phyloP scores from a whole-genome alignment of 345 rosid genomes.

The Linum lewisii region DNA sequence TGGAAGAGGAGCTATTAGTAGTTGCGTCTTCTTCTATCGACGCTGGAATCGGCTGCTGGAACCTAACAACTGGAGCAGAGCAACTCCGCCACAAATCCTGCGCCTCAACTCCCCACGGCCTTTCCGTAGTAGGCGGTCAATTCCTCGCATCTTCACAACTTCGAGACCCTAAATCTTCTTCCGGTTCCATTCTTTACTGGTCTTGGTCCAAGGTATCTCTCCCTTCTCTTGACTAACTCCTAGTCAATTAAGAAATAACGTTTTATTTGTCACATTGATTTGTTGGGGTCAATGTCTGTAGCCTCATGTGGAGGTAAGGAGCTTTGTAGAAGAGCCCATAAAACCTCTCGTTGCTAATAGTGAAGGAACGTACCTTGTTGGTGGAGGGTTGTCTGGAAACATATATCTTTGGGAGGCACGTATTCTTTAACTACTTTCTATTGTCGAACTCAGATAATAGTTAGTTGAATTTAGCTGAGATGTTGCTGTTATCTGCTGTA shows the following conservation, averaged over 20 bases:
- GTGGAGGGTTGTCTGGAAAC: conserved; percentile 68
- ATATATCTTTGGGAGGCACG: conserved; percentile 78
- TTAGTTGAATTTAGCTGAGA: not conserved
- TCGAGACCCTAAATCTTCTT: conserved; percentile 38
- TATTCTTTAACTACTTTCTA: not conserved
- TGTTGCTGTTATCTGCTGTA: conserved; percentile 13
- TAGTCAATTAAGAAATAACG: not conserved
- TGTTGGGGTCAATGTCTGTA: conserved; percentile 10
- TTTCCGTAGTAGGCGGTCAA: conserved; percentile 47
- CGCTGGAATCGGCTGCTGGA: conserved; percentile 74
- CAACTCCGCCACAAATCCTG: conserved; percentile 57
- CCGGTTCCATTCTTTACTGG: conserved; percentile 65
- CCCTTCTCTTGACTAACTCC: not conserved
- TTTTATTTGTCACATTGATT: not conserved
- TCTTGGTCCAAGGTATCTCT: conserved; percentile 32
- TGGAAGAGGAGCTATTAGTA: conserved; percentile 30
- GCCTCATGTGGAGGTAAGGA: conserved; percentile 72
- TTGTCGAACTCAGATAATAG: not conserved
- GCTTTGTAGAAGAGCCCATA: conserved; percentile 74
- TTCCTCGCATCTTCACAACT: conserved; percentile 72
- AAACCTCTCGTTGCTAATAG: conserved; percentile 52
- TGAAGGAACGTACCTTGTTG: conserved; percentile 68
- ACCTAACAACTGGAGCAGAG: conserved; percentile 49
- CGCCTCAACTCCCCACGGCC: conserved; percentile 62
- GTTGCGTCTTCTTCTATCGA: conserved; percentile 66